Evolutionary conservation across 345 rosid genomes (phyloP), one percentile per base, ranked within the genome.

Genomic region (Gossypioides kirkii): DNA sequence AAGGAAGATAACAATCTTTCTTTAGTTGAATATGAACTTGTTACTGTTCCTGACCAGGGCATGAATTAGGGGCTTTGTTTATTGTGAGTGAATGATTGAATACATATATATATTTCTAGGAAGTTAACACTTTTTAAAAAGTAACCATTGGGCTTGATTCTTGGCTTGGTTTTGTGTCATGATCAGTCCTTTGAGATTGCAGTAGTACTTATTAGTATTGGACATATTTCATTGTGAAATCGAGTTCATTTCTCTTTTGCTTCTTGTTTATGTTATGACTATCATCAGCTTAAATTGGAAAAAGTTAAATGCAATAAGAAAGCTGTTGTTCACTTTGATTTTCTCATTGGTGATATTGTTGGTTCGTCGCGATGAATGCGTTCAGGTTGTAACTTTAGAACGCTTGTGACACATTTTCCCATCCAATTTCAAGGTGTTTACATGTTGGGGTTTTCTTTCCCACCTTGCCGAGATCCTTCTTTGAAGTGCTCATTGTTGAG

Each of bases 1-100:
- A 86, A 84, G 58, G 91, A 92, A 80, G 84, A 77, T 61, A 92
- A 94, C 84, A 90, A 94, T 82, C 92, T 94, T 32, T 92, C 98
- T 22, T 82, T 88, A 56, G 92, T 92, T 17, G 98, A 94, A 70
- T 92, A 94, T 65, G 98, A 94, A 74, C 85, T 94, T 38, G 93
- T 94, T 49, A 91, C 82, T 64, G 97, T 92, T 62, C 73, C 76
- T n/a, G 89, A 84, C 77, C 86, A 83, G 85, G 59, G 45, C 56
- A 41, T 42, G 9, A 71, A 58, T 46, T 72, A 73, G 70, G 28
- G 36, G n/a, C 1, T 11, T 46, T n/a, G 2, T 3, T 73, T 5
- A 18, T 2, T 18, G 18, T 32, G 32, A 18, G 10, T 16, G 46
- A 16, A 14, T 10, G 53, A 8, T 56, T 56, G 86, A 84, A 87